Evolutionary conservation across 2,329 filamentous ascomycete species (phyloP).

Genomic region (Pestalotiopsis sp.): DNA sequence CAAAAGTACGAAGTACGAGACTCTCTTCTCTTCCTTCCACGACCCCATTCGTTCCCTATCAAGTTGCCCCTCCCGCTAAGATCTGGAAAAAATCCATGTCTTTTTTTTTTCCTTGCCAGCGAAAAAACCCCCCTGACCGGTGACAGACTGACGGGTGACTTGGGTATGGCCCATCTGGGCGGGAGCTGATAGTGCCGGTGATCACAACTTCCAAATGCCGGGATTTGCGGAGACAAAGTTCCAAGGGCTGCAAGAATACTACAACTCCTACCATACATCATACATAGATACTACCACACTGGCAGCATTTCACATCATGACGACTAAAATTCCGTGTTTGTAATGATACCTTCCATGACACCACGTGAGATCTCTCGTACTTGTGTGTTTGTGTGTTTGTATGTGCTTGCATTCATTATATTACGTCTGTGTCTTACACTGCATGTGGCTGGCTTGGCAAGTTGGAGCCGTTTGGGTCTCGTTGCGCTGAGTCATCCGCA

Average conservation of each 20-base stretch:
- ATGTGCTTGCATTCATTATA: too few relatives aligned
- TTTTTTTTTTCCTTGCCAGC: neutral
- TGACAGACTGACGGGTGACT: neutral
- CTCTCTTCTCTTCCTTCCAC: neutral
- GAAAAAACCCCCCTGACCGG: neutral
- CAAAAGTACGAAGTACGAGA: neutral
- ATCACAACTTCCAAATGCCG: constrained; percentile 8
- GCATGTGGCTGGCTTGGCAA: too few relatives aligned
- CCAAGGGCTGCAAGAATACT: neutral
- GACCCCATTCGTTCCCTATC: neutral
- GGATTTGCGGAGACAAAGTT: neutral
- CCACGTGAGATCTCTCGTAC: too few relatives aligned
- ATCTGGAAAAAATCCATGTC: neutral
- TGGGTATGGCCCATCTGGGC: neutral
- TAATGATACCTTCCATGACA: too few relatives aligned
- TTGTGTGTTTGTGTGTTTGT: too few relatives aligned
- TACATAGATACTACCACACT: neutral
- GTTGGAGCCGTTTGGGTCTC: too few relatives aligned
- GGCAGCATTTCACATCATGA: neutral
- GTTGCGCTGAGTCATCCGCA: too few relatives aligned
- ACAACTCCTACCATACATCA: neutral
- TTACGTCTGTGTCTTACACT: too few relatives aligned
- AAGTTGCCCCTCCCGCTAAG: neutral
- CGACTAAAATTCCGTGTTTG: neutral
- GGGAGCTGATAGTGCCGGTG: constrained; percentile 10